These are phyloP conservation scores for Bolboschoenoplectus hybrid DNA, from an alignment of 202 grass and related monocot genomes.

Conservation along the genomic window DNA sequence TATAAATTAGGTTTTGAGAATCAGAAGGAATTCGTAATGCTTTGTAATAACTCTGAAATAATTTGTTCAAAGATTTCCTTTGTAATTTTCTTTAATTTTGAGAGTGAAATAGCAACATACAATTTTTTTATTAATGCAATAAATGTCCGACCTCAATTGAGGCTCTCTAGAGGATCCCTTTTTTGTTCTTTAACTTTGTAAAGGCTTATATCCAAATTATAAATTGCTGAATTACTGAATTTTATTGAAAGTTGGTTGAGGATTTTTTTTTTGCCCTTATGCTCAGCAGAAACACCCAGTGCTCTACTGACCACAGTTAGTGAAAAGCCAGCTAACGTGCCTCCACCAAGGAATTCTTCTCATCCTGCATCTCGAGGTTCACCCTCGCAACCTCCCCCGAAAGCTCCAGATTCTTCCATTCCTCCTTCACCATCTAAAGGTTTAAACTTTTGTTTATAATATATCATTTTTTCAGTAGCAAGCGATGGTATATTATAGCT, in stretches of 20 bases:
- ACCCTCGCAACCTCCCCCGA: constrained; percentile 25
- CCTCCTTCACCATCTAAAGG: constrained; percentile 58
- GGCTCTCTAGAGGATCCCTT: neutral
- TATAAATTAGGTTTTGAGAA: constrained; percentile 2
- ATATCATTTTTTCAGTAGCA: neutral
- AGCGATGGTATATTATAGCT: neutral
- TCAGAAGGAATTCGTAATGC: neutral
- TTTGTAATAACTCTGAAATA: constrained; percentile 18
- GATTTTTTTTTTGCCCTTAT: neutral
- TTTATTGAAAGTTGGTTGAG: constrained; percentile 33
- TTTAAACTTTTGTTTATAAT: constrained; percentile 34
- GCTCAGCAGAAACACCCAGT: constrained; percentile 2
- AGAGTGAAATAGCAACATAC: neutral
- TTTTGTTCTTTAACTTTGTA: neutral
- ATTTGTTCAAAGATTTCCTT: neutral
- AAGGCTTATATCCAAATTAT: constrained; percentile 7
- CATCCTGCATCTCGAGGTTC: constrained; percentile 53
- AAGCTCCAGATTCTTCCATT: constrained; percentile 42
- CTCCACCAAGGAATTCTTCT: constrained; percentile 44
- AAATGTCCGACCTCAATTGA: neutral
- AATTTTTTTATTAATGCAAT: neutral
- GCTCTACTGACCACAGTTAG: constrained; percentile 8
- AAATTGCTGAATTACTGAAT: constrained; percentile 4
- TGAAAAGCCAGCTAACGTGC: constrained; percentile 48
- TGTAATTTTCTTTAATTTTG: neutral